phyloP scores from a whole-genome alignment of 371 early-diverging fungal genomes.

The Lichtheimia corymbifera region DNA sequence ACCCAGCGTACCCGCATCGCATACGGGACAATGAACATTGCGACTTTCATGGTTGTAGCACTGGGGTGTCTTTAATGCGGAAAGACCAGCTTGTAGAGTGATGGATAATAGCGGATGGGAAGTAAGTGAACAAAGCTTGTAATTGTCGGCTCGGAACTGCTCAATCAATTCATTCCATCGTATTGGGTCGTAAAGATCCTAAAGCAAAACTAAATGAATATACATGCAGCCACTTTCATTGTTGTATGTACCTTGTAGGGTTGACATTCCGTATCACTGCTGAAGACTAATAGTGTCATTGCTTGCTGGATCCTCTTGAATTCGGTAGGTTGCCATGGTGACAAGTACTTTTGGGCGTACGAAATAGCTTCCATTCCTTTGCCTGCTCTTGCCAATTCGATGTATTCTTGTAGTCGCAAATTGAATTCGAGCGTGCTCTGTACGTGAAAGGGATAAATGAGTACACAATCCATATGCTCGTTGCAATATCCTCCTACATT shows the following conservation, averaged over 20 bases:
- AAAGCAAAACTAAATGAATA: background rate
- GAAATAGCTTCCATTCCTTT: constrained; percentile 73
- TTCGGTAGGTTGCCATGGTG: constrained; percentile 73
- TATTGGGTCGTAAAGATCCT: constrained; percentile 68
- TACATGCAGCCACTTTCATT: background rate
- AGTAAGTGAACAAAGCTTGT: constrained; percentile 82
- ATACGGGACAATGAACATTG: constrained; percentile 94
- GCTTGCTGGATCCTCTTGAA: constrained; percentile 79
- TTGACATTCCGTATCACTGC: constrained; percentile 69
- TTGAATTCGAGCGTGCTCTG: constrained; percentile 94
- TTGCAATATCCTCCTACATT: constrained; percentile 23
- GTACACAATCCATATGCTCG: background rate
- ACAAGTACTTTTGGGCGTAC: constrained; percentile 84
- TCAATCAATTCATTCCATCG: constrained; percentile 81
- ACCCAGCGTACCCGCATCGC: constrained; percentile 82
- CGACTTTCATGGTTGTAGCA: constrained; percentile 74
- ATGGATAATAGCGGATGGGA: constrained; percentile 81
- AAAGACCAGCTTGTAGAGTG: constrained; percentile 89
- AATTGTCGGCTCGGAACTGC: constrained; percentile 83
- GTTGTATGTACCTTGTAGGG: constrained; percentile 20
- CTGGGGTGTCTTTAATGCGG: constrained; percentile 87
- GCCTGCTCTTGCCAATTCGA: constrained; percentile 76
- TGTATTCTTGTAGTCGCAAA: constrained; percentile 89
- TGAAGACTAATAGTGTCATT: constrained; percentile 85
- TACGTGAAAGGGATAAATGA: background rate